Base-by-base conservation (phyloP, 1,139 yeast genomes). In the Pichia sp. region DNA sequence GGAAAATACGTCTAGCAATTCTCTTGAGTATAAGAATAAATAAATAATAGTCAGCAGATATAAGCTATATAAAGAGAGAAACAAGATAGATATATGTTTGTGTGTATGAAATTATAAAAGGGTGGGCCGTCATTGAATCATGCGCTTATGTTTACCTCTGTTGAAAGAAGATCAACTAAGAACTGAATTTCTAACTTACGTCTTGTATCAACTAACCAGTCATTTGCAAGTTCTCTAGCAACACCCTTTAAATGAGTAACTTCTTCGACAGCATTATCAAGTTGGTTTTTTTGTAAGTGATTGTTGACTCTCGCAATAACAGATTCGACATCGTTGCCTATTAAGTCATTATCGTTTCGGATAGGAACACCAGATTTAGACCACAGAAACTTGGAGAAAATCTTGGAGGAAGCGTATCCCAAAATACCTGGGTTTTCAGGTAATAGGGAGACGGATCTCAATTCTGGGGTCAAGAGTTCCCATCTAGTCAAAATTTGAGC, bases 381-480 rank as follows among this genome's bases (percentile, higher is more conserved):
- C 64, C 90, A 77, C 65, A 93, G 77, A 57, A 92, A 79, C 65
- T 81, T 81, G 50, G 96, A 87, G 67, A 92, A 88, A 9, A 90
- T 56, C 60, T 79, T 74, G 14, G 98, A 92, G 9, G 95, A 80
- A 52, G 91, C 71, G 71, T 93, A 97, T 46, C 97, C 98, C 64
- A 93, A 80, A 57, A 93, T 80, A 65, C 99, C 99, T 36, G 99
- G 96, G 69, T 92, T 88, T 64, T 95, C 96, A 52, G 98, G 98
- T 41, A 67, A 57, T 34, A 67, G 74, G 12, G 97, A 85, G 9
- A 96, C 93, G 33, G 91, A 83, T 71, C 96, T 85, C 67, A 93
- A 82, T 72, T 92, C 96, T 20, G 96, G 96, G 24, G 81, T 85
- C 58, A 93, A 77, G 57, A 84, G 75, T 62, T 84, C 83, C 87